Percentiles rank a stretch among this genome's conserved stretches.
phyloP scores from a whole-genome alignment of 23 red algal genomes.

The Pyropia haitanensis region DNA sequence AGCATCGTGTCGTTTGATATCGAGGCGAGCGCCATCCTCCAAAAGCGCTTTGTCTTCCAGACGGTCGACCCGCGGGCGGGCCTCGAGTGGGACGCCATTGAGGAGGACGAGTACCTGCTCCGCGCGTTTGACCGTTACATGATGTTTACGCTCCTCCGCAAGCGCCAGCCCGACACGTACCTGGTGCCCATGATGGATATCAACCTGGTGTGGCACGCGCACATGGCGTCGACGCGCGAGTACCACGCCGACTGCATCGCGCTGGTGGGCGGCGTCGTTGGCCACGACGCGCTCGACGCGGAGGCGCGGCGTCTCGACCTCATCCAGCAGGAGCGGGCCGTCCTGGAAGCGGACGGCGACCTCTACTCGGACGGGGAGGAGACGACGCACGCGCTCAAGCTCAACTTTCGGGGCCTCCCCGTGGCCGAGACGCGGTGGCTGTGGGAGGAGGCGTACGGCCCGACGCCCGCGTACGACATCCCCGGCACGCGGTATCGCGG shows the following conservation, averaged over 20 bases:
- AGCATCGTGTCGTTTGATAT: constrained; percentile 33
- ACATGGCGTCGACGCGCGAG: constrained; percentile 29
- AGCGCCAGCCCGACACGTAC: constrained; percentile 13
- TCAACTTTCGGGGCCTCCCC: constrained; percentile 22
- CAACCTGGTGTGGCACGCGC: constrained; percentile 68
- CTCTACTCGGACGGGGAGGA: constrained; percentile 21
- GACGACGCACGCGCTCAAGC: constrained; percentile 22
- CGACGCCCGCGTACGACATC: constrained; percentile 46
- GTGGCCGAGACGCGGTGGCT: constrained; percentile 19
- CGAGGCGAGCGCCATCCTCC: constrained; percentile 10
- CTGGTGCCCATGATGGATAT: constrained; percentile 69
- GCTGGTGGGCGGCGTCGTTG: constrained; percentile 18
- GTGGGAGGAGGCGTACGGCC: constrained; percentile 41
- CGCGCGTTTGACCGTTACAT: constrained; percentile 55
- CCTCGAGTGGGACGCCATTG: constrained; percentile 15
- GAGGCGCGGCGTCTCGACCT: constrained; percentile 12
- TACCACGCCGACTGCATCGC: constrained; percentile 40
- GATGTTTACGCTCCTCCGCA: constrained; percentile 31
- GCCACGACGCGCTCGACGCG: constrained; percentile 48
- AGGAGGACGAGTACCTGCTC: constrained; percentile 32
- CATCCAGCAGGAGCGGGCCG: constrained; percentile 31
- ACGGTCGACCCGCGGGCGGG: constrained; percentile 27
- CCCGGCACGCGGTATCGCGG: constrained; percentile 52
- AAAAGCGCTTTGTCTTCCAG: constrained; percentile 52
- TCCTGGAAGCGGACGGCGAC: neutral